Conservation (phyloP, 2,329 filamentous ascomycete species). For the Leptographium procerum region DNA sequence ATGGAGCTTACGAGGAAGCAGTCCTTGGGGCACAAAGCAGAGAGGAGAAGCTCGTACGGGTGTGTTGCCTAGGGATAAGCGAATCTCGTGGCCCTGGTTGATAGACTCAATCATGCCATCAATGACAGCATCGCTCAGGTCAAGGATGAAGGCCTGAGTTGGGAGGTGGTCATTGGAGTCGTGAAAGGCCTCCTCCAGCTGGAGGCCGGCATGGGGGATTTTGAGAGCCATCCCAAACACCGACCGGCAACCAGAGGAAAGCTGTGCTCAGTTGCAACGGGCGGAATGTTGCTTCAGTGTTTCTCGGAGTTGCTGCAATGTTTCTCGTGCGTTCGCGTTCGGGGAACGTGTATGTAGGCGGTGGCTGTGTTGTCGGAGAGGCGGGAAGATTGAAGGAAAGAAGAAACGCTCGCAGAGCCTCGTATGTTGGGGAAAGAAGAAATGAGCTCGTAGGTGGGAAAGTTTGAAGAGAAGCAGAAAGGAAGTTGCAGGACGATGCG, state of each 20-base stretch:
- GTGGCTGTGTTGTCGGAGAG: neutral
- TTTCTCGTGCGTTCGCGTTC: neutral
- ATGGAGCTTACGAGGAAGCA: neutral
- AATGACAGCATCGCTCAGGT: slow-evolving; percentile 45
- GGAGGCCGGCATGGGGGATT: slow-evolving; percentile 46
- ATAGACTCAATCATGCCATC: slow-evolving; percentile 52
- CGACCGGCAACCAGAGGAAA: slow-evolving; percentile 12
- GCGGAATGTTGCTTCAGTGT: neutral
- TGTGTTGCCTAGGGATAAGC: slow-evolving; percentile 44
- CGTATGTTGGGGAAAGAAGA: neutral
- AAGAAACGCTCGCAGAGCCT: neutral
- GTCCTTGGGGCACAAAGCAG: neutral
- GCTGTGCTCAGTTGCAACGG: neutral
- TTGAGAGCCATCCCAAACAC: slow-evolving; percentile 29
- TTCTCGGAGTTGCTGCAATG: neutral
- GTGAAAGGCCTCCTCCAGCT: slow-evolving; percentile 42
- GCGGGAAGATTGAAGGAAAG: neutral
- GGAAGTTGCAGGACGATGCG: slow-evolving; percentile 1
- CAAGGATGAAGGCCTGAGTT: slow-evolving; percentile 45
- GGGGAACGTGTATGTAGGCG: neutral
- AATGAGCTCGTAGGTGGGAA: neutral
- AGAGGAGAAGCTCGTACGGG: slow-evolving; percentile 39
- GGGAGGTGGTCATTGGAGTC: slow-evolving; percentile 32
- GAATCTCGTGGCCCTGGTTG: slow-evolving; percentile 43
- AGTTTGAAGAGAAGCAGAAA: neutral